Evolutionary conservation across 371 early-diverging fungal species (phyloP).

Genomic region (Phascolomyces articulosus): DNA sequence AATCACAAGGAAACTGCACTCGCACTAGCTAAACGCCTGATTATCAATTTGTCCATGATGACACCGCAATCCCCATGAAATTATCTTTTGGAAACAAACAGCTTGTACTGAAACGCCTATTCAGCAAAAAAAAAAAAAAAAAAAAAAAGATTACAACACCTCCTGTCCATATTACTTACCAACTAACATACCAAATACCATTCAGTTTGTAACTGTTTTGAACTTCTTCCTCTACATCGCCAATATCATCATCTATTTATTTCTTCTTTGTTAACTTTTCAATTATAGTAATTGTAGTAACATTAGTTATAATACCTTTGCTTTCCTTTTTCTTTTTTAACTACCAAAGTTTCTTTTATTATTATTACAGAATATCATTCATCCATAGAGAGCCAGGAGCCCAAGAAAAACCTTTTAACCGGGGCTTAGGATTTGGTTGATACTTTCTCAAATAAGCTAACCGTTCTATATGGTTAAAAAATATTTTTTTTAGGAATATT

Average conservation of each 20-base stretch:
- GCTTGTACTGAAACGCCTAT: too few species aligned
- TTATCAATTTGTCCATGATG: slow-evolving; percentile 43
- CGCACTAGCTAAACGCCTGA: slow-evolving; percentile 33
- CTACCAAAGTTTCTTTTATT: not conserved
- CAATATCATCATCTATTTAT: too few species aligned
- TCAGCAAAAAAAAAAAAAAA: not conserved
- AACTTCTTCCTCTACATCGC: too few species aligned
- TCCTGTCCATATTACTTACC: too few species aligned
- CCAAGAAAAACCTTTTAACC: not conserved
- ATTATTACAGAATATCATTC: too few species aligned
- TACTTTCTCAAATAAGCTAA: too few species aligned
- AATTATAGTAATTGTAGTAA: not conserved
- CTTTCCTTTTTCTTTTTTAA: not conserved
- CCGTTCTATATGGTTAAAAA: too few species aligned
- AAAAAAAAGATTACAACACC: not conserved
- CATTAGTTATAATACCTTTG: not conserved
- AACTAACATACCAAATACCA: too few species aligned
- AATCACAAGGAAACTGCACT: slow-evolving; percentile 39
- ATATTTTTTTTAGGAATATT: too few species aligned
- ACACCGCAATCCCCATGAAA: slow-evolving; percentile 42
- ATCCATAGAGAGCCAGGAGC: not conserved
- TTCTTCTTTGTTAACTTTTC: not conserved
- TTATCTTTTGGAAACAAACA: not conserved
- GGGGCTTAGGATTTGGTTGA: too few species aligned
- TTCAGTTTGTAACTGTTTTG: too few species aligned